phyloP scores from a whole-genome alignment of 495 filamentous ascomycete genomes.

The Xylaria flabelliformis region DNA sequence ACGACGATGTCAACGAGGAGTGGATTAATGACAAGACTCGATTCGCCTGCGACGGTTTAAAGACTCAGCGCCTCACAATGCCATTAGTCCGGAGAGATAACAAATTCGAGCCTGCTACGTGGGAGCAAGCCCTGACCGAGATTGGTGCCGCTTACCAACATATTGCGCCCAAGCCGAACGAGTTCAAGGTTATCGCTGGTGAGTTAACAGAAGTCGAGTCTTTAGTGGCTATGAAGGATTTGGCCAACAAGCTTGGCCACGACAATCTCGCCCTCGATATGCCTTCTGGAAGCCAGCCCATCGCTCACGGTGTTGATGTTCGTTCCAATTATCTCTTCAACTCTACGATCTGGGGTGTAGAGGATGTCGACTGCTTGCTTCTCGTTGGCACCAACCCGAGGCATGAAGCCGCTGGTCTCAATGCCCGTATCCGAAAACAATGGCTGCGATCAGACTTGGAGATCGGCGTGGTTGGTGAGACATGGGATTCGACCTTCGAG shows the following conservation, averaged over 20 bases:
- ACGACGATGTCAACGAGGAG: conserved; percentile 98
- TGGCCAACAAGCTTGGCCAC: conserved; percentile 92
- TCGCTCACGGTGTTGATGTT: conserved; percentile 92
- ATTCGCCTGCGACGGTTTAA: conserved; percentile 96
- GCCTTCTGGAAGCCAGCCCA: conserved; percentile 78
- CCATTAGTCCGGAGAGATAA: conserved; percentile 86
- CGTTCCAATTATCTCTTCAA: conserved; percentile 97
- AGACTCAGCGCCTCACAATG: conserved; percentile 91
- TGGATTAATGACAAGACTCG: conserved; percentile 99
- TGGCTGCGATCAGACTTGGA: conserved; percentile 95
- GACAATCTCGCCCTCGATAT: conserved; percentile 95
- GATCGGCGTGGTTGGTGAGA: conserved; percentile 88
- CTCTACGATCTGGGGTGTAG: conserved; percentile 89
- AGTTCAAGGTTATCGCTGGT: conserved; percentile 94
- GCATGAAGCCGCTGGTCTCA: conserved; percentile 91
- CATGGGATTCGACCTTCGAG: conserved; percentile 91
- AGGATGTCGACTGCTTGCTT: conserved; percentile 91
- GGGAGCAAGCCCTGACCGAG: conserved; percentile 92
- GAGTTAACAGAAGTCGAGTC: conserved; percentile 90
- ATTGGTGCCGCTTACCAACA: conserved; percentile 78
- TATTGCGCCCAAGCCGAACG: conserved; percentile 79
- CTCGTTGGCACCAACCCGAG: conserved; percentile 93
- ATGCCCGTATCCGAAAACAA: conserved; percentile 96
- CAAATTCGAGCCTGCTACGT: conserved; percentile 87
- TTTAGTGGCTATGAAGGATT: conserved; percentile 93